Conservation (phyloP, 495 filamentous ascomycete genomes). For the Aspergillus egyptiacus region DNA sequence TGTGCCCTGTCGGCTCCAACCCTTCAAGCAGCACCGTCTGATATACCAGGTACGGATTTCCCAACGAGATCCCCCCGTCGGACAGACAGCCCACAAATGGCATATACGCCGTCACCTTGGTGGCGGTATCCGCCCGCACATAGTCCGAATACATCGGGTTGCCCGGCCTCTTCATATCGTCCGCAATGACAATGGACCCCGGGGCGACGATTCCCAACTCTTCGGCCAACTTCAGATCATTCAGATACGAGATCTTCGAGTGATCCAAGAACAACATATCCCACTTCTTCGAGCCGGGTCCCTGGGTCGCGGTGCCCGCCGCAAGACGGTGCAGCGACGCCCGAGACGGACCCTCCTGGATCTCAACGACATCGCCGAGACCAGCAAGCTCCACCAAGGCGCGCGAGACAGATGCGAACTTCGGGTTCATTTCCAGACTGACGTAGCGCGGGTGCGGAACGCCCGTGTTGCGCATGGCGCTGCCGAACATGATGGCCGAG, state of each 20-base stretch:
- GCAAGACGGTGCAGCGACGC: slow-evolving; percentile 35
- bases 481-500: slow-evolving; percentile 58
- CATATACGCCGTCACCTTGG: neutral
- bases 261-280: slow-evolving; percentile 65
- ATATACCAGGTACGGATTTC: slow-evolving; percentile 6
- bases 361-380: slow-evolving; percentile 51
- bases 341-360: slow-evolving; percentile 52
- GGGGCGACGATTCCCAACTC: slow-evolving; percentile 48
- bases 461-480: slow-evolving; percentile 45
- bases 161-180: slow-evolving; percentile 60
- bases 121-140: neutral
- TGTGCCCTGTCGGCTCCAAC: slow-evolving; percentile 4
- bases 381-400: slow-evolving; percentile 56
- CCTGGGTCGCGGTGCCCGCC: slow-evolving; percentile 24
- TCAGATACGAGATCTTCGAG: slow-evolving; percentile 53
- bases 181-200: slow-evolving; percentile 55
- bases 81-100: neutral
- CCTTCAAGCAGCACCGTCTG: slow-evolving; percentile 5
- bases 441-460: slow-evolving; percentile 41
- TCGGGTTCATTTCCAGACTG: slow-evolving; percentile 54
- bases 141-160: slow-evolving; percentile 53
- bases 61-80: neutral
- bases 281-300: slow-evolving; percentile 35
- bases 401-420: slow-evolving; percentile 51
- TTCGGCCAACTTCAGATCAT: slow-evolving; percentile 62